phyloP scores from a whole-genome alignment of 768 basidiomycete genomes.

The Hygrophorus pudorinus region DNA sequence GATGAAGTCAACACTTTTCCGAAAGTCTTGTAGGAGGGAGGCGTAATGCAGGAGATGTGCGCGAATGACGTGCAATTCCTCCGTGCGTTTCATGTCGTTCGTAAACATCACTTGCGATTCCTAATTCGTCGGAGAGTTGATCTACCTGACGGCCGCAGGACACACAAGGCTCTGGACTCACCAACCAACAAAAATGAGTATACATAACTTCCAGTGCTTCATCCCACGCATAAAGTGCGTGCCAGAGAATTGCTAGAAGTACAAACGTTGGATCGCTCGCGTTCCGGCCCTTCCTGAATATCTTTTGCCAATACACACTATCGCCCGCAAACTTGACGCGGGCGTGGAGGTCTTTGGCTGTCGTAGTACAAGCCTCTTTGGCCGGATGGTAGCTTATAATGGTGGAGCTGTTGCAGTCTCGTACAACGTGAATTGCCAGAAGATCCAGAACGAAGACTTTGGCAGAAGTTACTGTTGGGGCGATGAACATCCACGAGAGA shows the following conservation, averaged over 20 bases:
- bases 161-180: slow-evolving; percentile 13
- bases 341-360: slow-evolving; percentile 24
- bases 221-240: slow-evolving; percentile 52
- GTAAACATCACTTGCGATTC: slow-evolving; percentile 33
- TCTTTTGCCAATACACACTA: slow-evolving; percentile 36
- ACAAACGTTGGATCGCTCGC: slow-evolving; percentile 45
- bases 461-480: not conserved
- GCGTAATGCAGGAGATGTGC: slow-evolving; percentile 50
- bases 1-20: slow-evolving; percentile 41
- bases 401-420: slow-evolving; percentile 26
- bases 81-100: slow-evolving; percentile 34
- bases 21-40: slow-evolving; percentile 43
- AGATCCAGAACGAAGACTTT: slow-evolving; percentile 34
- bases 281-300: slow-evolving; percentile 19
- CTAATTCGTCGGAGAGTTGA: slow-evolving; percentile 16
- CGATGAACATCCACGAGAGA: slow-evolving; percentile 1
- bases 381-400: slow-evolving; percentile 35
- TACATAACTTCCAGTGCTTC: slow-evolving; percentile 46
- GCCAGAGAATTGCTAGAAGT: slow-evolving; percentile 44
- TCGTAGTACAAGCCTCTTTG: slow-evolving; percentile 22
- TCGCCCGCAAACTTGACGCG: slow-evolving; percentile 28
- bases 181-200: slow-evolving; percentile 37
- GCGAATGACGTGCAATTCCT: slow-evolving; percentile 44
- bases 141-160: slow-evolving; percentile 3
- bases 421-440: slow-evolving; percentile 45